Evolutionary conservation across 768 basidiomycete species (phyloP), one percentile per base, ranked within the genome.

Genomic region (Collybia mongolica): DNA sequence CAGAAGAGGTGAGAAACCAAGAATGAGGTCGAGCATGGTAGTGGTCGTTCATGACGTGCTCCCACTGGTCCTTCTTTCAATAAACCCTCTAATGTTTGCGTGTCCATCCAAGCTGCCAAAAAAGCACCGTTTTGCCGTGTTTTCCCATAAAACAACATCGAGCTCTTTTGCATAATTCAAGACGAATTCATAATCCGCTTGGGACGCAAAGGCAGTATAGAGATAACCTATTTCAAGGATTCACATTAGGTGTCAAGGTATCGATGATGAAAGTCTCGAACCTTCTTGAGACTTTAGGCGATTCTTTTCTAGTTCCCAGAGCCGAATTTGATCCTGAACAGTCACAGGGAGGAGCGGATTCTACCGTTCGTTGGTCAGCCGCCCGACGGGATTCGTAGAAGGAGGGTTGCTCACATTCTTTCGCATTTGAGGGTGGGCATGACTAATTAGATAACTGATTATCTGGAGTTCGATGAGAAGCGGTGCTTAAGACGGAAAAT

Each of bases 391-490:
- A 11, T 36, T 19, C 41, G 41, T 18, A 44, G 41, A 37, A 24
- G 43, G 12, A 23, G 48, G 39, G 15, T 28, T 9, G 66, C 79
- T 58, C 62, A 93, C 93, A 65, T 94, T 93, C 69, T 88, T 92
- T 65, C 90, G 83, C 97, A 99, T 98, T 70, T 98, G 96, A 22
- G 94, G 91, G 67, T 98, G 97, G 1, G 96, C 97, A 70, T 98
- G 94, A 39, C 89, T 88, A 20, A 86, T 82, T 37, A 99, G 79
- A 68, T 98, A 98, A 65, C 87, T 88, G 65, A 99, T 95, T 65
- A 98, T 97, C 93, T 98, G 61, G 48, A 54, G 41, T 40, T 54
- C 29, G 32, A 32, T 32, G 32, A 32, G 32, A 32, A 32, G 32
- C 32, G 11, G 32, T 32, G 32, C 32, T 43, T 59, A 54, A 53